Evolutionary conservation across 176 grass and related monocot species (phyloP), one percentile per base, ranked within the genome.

Genomic region (Ampelocalamus luodianensis): DNA sequence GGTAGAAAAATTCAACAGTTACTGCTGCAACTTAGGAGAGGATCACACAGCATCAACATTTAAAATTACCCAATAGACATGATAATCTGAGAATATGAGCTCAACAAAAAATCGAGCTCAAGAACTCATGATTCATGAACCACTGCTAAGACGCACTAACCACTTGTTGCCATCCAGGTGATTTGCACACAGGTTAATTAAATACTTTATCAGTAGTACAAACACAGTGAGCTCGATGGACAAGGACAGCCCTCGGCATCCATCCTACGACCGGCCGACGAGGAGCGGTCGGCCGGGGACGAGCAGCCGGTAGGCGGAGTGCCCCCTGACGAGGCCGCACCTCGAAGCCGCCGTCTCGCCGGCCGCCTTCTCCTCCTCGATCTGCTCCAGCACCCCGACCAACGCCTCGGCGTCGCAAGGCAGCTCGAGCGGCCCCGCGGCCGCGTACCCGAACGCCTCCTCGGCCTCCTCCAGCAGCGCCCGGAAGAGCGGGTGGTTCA

Each of bases 401-500:
- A 94, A 94, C 58, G 17, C 79, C n/a, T 69, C 87, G 23, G 79
- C 44, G 51, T 70, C 71, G 87, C 92, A 94, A 32, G 92, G 89
- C 51, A 94, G 92, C 86, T 66, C 65, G 23, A 94, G 82, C 68
- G 92, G 92, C 18, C 92, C 92, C 11, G n/a, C 55, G 11, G 64
- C 84, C 0, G 89, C 37, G 71, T 89, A 94, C 46, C 92, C 86
- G 83, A 86, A 89, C 70, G 6, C 89, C 76, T 74, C 77, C 83
- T 91, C 92, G 6, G 92, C 86, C 79, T 94, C 86, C 61, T 91
- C 76, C 68, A 94, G 83, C 65, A 94, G 80, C 56, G 23, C 29
- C 54, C 64, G 68, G 79, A 94, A 94, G 63, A 91, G 89, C 23
- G 83, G 83, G 83, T 94, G 92, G 86, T 86, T 86, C 15, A 91